Base-by-base conservation (phyloP, 2,329 filamentous ascomycete genomes). In the Lizonia empirigonia region DNA sequence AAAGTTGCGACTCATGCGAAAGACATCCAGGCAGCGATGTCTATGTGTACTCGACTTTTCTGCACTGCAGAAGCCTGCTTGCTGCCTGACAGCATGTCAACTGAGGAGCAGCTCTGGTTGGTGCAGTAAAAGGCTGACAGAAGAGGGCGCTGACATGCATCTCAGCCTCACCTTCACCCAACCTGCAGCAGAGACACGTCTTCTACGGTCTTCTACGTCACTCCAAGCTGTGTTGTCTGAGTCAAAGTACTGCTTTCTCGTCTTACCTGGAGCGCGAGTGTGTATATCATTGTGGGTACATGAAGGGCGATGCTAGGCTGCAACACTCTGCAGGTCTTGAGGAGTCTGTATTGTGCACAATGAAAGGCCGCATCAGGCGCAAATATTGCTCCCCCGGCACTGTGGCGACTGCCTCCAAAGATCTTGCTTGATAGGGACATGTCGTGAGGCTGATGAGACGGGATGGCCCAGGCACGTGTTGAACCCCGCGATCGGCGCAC, bases 261-360 rank as follows among this genome's bases (percentile, higher is more conserved):
- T 23, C 9, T 4, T 19, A 30, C 9, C n/a, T 30, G 34, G 19
- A 18, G n/a, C 8, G n/a, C n/a, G n/a, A n/a, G n/a, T n/a, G n/a
- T n/a, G n/a, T n/a, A n/a, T n/a, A n/a, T n/a, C n/a, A n/a, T n/a
- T n/a, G n/a, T n/a, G n/a, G n/a, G n/a, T n/a, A n/a, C n/a, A n/a
- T n/a, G n/a, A 52, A 52, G 49, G 42, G 42, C 49, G 40, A 24
- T 46, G 26, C 24, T 27, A 52, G 49, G 49, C 49, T 46, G 24
- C 48, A 45, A 24, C 30, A 30, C 16, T n/a, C 3, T 10, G 22
- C 23, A 16, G 16, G 20, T 2, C 15, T 2, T 8, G 16, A 40
- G 12, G 7, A 4, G 8, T 5, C 27, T 7, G 13, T 30, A n/a
- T n/a, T n/a, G n/a, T n/a, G n/a, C n/a, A n/a, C n/a, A n/a, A n/a